Base-by-base conservation (phyloP, 2,329 filamentous ascomycete genomes). In the Pestalotiopsis sp. region DNA sequence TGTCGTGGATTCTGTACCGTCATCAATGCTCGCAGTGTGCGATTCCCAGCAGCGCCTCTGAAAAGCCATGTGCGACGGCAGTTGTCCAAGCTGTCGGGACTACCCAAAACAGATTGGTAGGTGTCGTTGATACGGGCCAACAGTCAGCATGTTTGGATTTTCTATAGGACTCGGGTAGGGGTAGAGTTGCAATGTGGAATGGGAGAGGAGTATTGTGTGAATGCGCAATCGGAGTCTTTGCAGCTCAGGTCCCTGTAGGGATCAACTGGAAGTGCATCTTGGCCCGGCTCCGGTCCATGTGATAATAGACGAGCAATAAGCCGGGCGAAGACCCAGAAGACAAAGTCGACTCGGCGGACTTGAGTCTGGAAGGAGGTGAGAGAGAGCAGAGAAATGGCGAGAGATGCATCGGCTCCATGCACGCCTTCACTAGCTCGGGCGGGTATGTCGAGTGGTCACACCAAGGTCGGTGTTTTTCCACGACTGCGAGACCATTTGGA, bases 351-450 rank as follows among this genome's bases (percentile, higher is more conserved):
- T 52, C 5, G 17, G 45, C 45, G 20, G 45, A n/a, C 45, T 20
- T 17, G n/a, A 52, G 17, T 36, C 31, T 36, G 45, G 36, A 11
- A 25, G 23, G 38, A 20, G 25, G 38, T 20, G 11, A 65, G 11
- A 17, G 23, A 13, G 11, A 23, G 13, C 6, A 36, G 52, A 49
- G 65, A 66, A 38, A 56, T 66, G 65, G 58, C 27, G 40, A 23
- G 52, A 25, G 56, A 23, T 38, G 66, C 67, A 60, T 36, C 68
- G 60, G 45, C 59, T 67, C 66, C 70, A 75, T 76, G 75, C 75
- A 78, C 72, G 73, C 69, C 7, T 72, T 72, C 71, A 71, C 73
- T 78, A 77, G 77, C 72, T 70, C 67, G 72, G 76, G 77, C 76
- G 77, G 75, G 73, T 78, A 78, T 72, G 72, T 71, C 68, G 63